A percentile compares a stretch with the other conserved stretches of the same genome.
Evolutionary conservation across 768 basidiomycete genomes (phyloP).

Genomic region (Pleurotus cornucopiae): DNA sequence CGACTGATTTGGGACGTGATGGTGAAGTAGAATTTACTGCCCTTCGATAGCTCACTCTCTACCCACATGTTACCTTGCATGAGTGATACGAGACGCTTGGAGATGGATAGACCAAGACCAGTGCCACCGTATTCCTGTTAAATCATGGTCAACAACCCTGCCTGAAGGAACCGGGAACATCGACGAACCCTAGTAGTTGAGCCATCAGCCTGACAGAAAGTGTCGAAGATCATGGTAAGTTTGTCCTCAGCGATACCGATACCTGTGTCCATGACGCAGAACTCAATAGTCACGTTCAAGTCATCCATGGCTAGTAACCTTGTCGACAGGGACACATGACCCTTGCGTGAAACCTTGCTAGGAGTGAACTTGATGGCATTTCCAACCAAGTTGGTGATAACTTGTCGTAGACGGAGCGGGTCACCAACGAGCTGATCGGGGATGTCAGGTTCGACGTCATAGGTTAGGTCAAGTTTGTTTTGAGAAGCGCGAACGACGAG

Average conservation of each 20-base stretch:
- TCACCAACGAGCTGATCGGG: constrained; percentile 97
- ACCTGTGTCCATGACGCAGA: constrained; percentile 95
- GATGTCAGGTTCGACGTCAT: constrained; percentile 91
- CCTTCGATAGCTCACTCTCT: constrained; percentile 89
- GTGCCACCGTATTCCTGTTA: constrained; percentile 92
- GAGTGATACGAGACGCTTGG: constrained; percentile 90
- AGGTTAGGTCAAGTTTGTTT: constrained; percentile 92
- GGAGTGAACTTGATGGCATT: constrained; percentile 98
- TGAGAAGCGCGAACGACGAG: constrained; percentile 95
- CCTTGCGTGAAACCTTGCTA: constrained; percentile 68
- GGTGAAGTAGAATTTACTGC: constrained; percentile 94
- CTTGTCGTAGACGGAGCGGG: constrained; percentile 87
- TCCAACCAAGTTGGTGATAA: constrained; percentile 90
- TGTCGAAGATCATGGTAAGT: constrained; percentile 96
- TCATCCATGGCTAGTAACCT: constrained; percentile 75
- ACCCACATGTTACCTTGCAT: constrained; percentile 99
- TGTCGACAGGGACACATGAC: constrained; percentile 86
- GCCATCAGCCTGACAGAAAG: constrained; percentile 97
- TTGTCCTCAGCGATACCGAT: constrained; percentile 99
- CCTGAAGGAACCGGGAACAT: constrained; percentile 8
- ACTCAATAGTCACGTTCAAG: constrained; percentile 86
- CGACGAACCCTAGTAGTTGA: constrained; percentile 83
- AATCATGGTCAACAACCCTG: constrained; percentile 9
- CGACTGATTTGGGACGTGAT: constrained; percentile 81
- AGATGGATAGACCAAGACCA: constrained; percentile 93